Evolutionary conservation across 495 filamentous ascomycete genomes (phyloP).

Genomic region (Tuber microsphaerosporum): DNA sequence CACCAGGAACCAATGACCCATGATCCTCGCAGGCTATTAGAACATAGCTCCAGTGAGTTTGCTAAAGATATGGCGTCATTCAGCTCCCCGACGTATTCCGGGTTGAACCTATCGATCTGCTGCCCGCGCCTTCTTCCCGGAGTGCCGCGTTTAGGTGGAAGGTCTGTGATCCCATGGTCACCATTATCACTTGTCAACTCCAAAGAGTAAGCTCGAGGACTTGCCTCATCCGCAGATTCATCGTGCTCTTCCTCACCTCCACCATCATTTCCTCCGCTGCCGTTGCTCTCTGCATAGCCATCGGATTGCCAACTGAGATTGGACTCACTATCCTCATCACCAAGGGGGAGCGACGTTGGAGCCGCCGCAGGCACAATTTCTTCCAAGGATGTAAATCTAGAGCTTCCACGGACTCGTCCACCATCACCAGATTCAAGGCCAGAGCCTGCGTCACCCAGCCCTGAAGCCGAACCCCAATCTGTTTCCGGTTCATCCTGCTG

Average conservation of each 20-base stretch:
- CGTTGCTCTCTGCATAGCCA: background rate
- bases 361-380: background rate
- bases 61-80: conserved; percentile 51
- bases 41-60: conserved; percentile 34
- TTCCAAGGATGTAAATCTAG: background rate
- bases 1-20: conserved; percentile 47
- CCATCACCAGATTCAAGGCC: background rate
- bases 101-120: conserved; percentile 44
- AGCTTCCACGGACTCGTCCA: background rate
- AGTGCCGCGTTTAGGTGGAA: background rate
- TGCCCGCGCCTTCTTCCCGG: conserved; percentile 17
- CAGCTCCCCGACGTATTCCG: conserved; percentile 54
- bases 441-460: background rate
- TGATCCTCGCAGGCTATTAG: conserved; percentile 1
- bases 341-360: background rate
- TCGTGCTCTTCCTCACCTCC: conserved; percentile 3
- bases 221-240: conserved; percentile 1
- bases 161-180: conserved; percentile 2
- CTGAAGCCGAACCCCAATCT: background rate
- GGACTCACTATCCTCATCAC: background rate
- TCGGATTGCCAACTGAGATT: background rate
- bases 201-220: background rate
- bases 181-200: conserved; percentile 3
- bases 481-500: background rate
- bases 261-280: background rate